Evolutionary conservation across 352 stramenopile genomes (phyloP).

Genomic region (Phytophthora rubi): DNA sequence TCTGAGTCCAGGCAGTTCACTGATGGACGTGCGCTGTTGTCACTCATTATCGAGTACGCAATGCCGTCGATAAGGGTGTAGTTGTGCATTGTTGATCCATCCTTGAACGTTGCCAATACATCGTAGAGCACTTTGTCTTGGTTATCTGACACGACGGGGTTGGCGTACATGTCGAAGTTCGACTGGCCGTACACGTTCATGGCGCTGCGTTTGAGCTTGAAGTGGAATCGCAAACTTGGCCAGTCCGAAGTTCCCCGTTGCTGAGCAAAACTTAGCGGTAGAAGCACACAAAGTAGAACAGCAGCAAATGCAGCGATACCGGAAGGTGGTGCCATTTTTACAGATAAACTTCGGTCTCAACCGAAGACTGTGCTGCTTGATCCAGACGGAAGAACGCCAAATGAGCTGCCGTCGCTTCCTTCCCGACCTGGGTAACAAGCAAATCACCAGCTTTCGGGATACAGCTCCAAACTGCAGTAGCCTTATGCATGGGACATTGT

Average conservation of each 20-base stretch:
- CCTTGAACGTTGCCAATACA: constrained; percentile 4
- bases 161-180: constrained; percentile 43
- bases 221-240: constrained; percentile 11
- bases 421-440: not conserved
- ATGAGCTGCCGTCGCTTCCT: not conserved
- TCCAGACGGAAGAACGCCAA: not conserved
- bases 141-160: constrained; percentile 25
- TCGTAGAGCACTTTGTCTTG: constrained; percentile 15
- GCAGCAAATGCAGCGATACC: not conserved
- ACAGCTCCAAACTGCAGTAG: not conserved
- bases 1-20: constrained; percentile 13
- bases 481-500: not conserved
- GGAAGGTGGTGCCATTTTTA: not conserved
- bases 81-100: constrained; percentile 2
- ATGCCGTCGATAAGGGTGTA: constrained; percentile 11
- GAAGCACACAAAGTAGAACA: not conserved
- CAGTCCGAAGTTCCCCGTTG: not conserved
- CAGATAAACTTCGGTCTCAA: not conserved
- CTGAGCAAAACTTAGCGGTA: not conserved
- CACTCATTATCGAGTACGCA: not conserved
- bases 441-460: not conserved
- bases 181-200: constrained; percentile 42
- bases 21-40: not conserved
- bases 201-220: constrained; percentile 38
- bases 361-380: not conserved